Evolutionary conservation across 768 basidiomycete genomes (phyloP).

Genomic region (Phaeotremella fagi): DNA sequence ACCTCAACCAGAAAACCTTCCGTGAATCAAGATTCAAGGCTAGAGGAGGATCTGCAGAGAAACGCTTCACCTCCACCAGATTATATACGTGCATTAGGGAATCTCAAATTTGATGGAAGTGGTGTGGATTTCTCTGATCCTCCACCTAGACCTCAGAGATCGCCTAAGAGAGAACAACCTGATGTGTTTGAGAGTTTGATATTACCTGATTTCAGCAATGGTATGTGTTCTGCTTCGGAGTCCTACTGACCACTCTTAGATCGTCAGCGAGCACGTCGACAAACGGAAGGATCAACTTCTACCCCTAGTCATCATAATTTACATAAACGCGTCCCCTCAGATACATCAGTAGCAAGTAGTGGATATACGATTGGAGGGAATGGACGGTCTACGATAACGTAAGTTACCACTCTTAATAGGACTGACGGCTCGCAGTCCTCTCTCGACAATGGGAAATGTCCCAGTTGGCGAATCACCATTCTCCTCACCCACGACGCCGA

Average conservation of each 20-base stretch:
- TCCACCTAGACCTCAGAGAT: conserved; percentile 8
- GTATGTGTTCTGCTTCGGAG: conserved; percentile 1
- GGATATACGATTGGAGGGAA: conserved; percentile 34
- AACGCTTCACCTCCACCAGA: conserved; percentile 18
- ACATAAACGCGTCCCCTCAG: conserved; percentile 41
- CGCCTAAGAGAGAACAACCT: conserved; percentile 7
- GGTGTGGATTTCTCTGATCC: conserved; percentile 22
- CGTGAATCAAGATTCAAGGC: not conserved
- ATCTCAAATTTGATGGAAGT: conserved; percentile 22
- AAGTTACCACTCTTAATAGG: conserved; percentile 1
- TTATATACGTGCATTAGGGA: conserved; percentile 11
- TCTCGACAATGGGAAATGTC: conserved; percentile 35
- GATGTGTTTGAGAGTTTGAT: conserved; percentile 1
- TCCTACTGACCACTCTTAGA: too few relatives aligned
- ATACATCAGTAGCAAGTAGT: conserved; percentile 39
- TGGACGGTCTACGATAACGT: not conserved
- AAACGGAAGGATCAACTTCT: not conserved
- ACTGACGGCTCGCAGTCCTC: conserved; percentile 16
- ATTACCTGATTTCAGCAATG: not conserved
- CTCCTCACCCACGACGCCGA: conserved; percentile 34
- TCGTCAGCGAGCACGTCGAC: not conserved
- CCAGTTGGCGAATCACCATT: conserved; percentile 16
- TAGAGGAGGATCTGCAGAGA: not conserved
- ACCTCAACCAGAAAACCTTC: conserved; percentile 10
- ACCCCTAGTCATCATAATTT: conserved; percentile 15